These are phyloP conservation scores for Phytophthora uliginosa DNA, from an alignment of 352 stramenopile genomes.

Conservation along the genomic window DNA sequence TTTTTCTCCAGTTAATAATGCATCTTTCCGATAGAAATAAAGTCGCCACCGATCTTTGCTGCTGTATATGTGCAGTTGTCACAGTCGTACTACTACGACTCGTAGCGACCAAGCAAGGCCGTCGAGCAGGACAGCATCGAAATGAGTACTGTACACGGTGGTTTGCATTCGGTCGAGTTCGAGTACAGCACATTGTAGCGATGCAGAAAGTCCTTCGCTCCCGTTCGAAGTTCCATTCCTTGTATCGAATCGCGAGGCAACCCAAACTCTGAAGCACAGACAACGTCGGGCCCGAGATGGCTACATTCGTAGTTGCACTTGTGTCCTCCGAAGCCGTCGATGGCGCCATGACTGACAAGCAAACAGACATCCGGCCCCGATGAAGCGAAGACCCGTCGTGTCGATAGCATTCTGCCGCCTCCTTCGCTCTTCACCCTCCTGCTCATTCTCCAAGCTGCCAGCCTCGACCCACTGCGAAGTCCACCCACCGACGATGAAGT, in stretches of 20 bases:
- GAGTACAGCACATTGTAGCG: not conserved
- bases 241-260: not conserved
- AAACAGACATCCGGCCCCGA: not conserved
- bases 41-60: too few species aligned
- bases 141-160: too few species aligned
- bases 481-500: slow-evolving; percentile 21
- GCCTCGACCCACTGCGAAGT: slow-evolving; percentile 4
- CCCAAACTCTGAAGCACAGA: not conserved
- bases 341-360: slow-evolving; percentile 1
- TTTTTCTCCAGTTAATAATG: too few species aligned
- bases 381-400: not conserved
- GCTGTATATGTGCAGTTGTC: too few species aligned
- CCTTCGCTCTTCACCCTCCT: not conserved
- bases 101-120: too few species aligned
- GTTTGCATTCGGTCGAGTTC: too few species aligned
- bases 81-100: too few species aligned
- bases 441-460: slow-evolving; percentile 26
- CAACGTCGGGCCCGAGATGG: not conserved
- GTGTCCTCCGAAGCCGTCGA: not conserved
- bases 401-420: not conserved
- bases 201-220: not conserved
- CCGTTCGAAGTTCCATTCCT: not conserved
- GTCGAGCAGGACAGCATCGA: too few species aligned
- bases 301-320: not conserved
- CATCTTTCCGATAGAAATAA: too few species aligned